Evolutionary conservation across 768 basidiomycete species (phyloP).

Genomic region (Boletus sensibilis): DNA sequence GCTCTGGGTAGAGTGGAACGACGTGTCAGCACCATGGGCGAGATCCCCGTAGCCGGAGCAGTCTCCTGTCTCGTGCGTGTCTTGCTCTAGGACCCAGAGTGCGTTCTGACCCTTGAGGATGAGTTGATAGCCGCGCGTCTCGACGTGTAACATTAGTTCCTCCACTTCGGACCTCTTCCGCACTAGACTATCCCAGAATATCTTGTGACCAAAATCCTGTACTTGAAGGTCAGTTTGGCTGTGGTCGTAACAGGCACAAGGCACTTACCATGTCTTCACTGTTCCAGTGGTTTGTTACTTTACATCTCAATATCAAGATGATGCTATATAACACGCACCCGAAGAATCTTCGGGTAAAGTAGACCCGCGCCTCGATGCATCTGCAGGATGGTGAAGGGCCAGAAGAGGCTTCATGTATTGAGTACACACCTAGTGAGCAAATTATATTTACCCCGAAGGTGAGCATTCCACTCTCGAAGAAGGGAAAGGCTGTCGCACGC

Average conservation of each 20-base stretch:
- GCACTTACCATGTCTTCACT: constrained; percentile 26
- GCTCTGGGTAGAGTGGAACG: constrained; percentile 13
- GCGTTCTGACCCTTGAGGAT: constrained; percentile 37
- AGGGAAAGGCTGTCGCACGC: constrained; percentile 31
- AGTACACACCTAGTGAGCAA: constrained; percentile 32
- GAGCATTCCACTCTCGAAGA: constrained; percentile 34
- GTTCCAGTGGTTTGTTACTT: neutral
- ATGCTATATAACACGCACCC: constrained; percentile 28
- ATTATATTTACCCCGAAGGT: constrained; percentile 33
- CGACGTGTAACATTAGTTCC: constrained; percentile 30
- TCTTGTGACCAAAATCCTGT: constrained; percentile 42
- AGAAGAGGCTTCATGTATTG: neutral
- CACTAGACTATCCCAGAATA: constrained; percentile 36
- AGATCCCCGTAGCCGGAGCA: constrained; percentile 23
- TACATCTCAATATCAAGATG: neutral
- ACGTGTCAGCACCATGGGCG: neutral
- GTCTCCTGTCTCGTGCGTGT: constrained; percentile 15
- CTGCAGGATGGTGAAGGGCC: constrained; percentile 20
- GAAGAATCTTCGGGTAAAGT: constrained; percentile 41
- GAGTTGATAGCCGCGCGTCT: constrained; percentile 36
- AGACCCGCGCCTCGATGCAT: constrained; percentile 38
- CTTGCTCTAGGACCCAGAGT: constrained; percentile 36
- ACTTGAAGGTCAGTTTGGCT: neutral
- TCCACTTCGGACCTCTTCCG: constrained; percentile 34
- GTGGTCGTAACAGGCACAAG: neutral